Evolutionary conservation across 345 rosid genomes (phyloP), one percentile per base, ranked within the genome.

Genomic region (Pseudoturritis turrita): DNA sequence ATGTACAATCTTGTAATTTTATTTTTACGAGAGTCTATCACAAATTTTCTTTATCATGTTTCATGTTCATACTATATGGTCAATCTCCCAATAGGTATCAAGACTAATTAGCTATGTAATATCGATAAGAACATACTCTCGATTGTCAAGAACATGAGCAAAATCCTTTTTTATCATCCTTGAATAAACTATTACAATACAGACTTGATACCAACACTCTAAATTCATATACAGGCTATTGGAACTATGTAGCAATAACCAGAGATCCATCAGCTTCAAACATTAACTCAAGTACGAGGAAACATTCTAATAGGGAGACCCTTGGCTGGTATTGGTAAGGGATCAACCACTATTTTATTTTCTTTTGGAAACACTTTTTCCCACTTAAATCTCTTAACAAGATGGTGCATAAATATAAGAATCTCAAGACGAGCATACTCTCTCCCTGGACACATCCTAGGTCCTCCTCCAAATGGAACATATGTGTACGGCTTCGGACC

Each of bases 381-480:
- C 83, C 80, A 83, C 46, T 65, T 77, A 63, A 79, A 83, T 26
- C 81, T 77, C 72, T 68, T 81, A 23, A 83, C 82, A 11, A 79
- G 54, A 61, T 83, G 62, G 58, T 81, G 73, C 67, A 83, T 83
- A 76, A 83, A 79, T n/a, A 81, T 80, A 3, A 81, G 74, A 36
- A 83, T 79, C 62, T 83, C 83, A 49, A 83, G 40, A 6, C 84
- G 79, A 11, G 81, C 84, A 37, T 61, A 83, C 62, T 83, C 86
- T 60, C 78, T 83, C 7, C 84, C 86, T 0, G 86, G 86, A 68
- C 86, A 83, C 84, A 83, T 83, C 36, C 84, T 72, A 0, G 86
- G 84, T 5, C 86, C 86, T 60, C 86, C 86, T 35, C 86, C 86
- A 35, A 80, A 80, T 7, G 87, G 87, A 17, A 83, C 80, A 46